These are phyloP conservation scores for Ogataea paradorogensis DNA, from an alignment of 805 yeast species.

Conservation along the genomic window DNA sequence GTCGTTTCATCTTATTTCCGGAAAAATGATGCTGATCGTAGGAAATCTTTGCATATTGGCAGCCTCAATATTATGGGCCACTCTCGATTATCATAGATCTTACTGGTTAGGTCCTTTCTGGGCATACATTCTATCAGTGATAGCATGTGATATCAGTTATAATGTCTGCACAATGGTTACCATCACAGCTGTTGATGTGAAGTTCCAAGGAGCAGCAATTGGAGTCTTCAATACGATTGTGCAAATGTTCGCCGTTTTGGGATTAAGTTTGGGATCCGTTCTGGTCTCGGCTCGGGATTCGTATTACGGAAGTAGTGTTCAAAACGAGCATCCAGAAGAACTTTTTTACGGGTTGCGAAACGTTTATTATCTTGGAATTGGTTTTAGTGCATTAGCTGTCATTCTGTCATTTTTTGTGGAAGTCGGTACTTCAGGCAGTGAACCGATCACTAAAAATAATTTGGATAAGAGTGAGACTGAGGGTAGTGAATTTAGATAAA, in stretches of 20 bases:
- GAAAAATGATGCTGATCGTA: slow-evolving; percentile 31
- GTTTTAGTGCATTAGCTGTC: slow-evolving; percentile 28
- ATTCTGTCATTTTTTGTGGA: slow-evolving; percentile 28
- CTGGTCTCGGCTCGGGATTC: slow-evolving; percentile 30
- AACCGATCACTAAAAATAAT: neutral
- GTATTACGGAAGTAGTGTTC: slow-evolving; percentile 24
- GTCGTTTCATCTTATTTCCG: slow-evolving; percentile 38
- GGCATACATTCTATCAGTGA: slow-evolving; percentile 31
- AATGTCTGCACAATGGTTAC: slow-evolving; percentile 41
- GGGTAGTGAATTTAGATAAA: too few relatives aligned
- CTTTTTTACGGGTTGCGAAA: slow-evolving; percentile 30
- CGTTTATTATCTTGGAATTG: slow-evolving; percentile 37
- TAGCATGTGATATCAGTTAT: slow-evolving; percentile 42
- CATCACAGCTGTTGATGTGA: slow-evolving; percentile 32
- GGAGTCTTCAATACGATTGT: slow-evolving; percentile 40
- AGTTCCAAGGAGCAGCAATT: slow-evolving; percentile 38
- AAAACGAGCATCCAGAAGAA: slow-evolving; percentile 12
- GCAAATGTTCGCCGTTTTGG: slow-evolving; percentile 37
- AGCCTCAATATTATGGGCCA: slow-evolving; percentile 37
- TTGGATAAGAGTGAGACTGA: too few relatives aligned
- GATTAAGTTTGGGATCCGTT: slow-evolving; percentile 37
- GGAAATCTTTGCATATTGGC: slow-evolving; percentile 31
- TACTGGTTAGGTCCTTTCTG: slow-evolving; percentile 44
- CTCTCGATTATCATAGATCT: slow-evolving; percentile 26
- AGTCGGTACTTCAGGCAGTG: slow-evolving; percentile 30